Conservation (phyloP, 1,139 yeast genomes). For the Lodderomyces metapsilosis region DNA sequence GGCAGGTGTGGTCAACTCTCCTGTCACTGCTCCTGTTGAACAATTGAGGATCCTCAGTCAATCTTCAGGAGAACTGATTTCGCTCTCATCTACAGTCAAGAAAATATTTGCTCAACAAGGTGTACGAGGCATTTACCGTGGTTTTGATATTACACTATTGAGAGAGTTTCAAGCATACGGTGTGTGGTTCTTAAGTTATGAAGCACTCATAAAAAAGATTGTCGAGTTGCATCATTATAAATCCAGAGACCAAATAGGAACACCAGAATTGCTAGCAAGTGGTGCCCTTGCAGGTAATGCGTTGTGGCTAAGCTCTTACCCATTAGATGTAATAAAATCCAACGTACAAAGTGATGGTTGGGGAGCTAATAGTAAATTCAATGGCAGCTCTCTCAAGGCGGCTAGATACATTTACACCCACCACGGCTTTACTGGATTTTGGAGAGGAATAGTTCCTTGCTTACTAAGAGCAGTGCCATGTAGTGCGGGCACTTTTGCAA, state of each 20-base stretch:
- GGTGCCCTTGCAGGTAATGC: conserved; percentile 77
- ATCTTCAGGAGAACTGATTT: conserved; percentile 44
- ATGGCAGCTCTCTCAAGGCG: conserved; percentile 48
- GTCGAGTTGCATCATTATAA: conserved; percentile 30
- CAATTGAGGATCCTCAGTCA: conserved; percentile 73
- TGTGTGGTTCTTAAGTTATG: conserved; percentile 77
- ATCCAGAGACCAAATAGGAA: conserved; percentile 52
- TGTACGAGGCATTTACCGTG: conserved; percentile 56
- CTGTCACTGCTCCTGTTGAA: conserved; percentile 73
- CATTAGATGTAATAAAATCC: conserved; percentile 69
- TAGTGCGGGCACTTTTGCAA: conserved; percentile 76
- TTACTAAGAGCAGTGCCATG: conserved; percentile 70
- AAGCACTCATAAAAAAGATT: conserved; percentile 51
- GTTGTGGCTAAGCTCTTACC: conserved; percentile 70
- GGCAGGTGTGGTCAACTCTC: conserved; percentile 76
- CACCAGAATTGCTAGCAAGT: conserved; percentile 57
- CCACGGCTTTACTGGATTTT: conserved; percentile 59
- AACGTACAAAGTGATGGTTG: conserved; percentile 68
- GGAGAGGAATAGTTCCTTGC: conserved; percentile 73
- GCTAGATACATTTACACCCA: conserved; percentile 41
- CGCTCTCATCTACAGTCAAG: conserved; percentile 36
- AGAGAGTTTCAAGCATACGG: conserved; percentile 83
- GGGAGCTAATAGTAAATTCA: conserved; percentile 43
- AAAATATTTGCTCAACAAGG: conserved; percentile 52
- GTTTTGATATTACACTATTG: conserved; percentile 55